Percentiles rank a stretch among this genome's conserved stretches.
Evolutionary conservation across 2,329 filamentous ascomycete species (phyloP).

Genomic region (Penicillium polonicum): DNA sequence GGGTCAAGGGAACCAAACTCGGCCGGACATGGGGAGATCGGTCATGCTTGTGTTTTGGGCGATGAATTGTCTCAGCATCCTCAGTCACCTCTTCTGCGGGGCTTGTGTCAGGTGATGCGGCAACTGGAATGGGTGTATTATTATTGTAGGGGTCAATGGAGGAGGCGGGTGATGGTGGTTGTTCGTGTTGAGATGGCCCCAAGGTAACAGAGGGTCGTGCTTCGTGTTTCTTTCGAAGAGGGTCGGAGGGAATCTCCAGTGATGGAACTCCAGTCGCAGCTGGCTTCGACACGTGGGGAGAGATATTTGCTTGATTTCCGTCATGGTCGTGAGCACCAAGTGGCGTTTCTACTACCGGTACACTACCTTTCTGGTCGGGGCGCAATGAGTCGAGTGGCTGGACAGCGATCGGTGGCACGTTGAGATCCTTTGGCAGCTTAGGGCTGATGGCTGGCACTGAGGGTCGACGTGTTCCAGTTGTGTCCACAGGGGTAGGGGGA

Average conservation of each 20-base stretch:
- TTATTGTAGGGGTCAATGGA: conserved; percentile 68
- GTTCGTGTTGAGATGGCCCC: conserved; percentile 32
- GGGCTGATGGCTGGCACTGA: conserved; percentile 12
- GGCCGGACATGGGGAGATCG: conserved; percentile 25
- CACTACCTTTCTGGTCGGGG: conserved; percentile 16
- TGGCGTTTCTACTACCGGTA: conserved; percentile 24
- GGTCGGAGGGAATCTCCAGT: conserved; percentile 17
- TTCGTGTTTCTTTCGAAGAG: conserved; percentile 30
- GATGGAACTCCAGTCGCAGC: conserved; percentile 16
- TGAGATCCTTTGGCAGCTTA: conserved; percentile 10
- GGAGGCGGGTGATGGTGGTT: conserved; percentile 57
- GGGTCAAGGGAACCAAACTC: conserved; percentile 48
- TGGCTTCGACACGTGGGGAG: conserved; percentile 22
- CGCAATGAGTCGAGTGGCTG: conserved; percentile 56
- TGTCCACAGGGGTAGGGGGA: conserved; percentile 11
- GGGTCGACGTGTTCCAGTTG: conserved; percentile 6
- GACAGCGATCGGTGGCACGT: conserved; percentile 23
- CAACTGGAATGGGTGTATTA: conserved; percentile 67
- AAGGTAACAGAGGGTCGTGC: conserved; percentile 30
- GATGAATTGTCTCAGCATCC: conserved; percentile 47
- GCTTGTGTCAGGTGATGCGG: conserved; percentile 71
- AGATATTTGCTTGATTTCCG: conserved; percentile 19
- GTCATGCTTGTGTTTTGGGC: conserved; percentile 27
- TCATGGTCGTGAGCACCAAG: conserved; percentile 26
- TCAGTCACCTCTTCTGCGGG: conserved; percentile 60